A percentile compares a stretch with the other conserved stretches of the same genome.
Evolutionary conservation across 139 green algal genomes (phyloP).

Genomic region (Picochlorum sp.): DNA sequence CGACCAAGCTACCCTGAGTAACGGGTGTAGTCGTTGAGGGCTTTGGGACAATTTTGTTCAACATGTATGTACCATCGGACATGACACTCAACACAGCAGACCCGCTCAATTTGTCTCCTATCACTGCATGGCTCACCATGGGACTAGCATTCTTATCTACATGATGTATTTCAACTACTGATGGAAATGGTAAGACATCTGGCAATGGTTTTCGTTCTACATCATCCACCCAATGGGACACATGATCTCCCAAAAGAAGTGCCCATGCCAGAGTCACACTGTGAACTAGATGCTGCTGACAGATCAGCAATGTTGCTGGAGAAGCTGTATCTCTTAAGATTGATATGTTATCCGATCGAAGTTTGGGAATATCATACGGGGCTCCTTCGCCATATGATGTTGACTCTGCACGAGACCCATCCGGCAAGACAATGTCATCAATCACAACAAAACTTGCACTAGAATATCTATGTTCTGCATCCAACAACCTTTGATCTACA

Average conservation of each 20-base stretch:
- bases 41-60: background rate
- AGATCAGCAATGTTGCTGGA: background rate
- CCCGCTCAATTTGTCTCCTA: slow-evolving; percentile 27
- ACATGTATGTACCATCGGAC: slow-evolving; percentile 3
- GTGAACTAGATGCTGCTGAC: background rate
- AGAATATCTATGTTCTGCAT: background rate
- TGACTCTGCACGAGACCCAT: too few relatives aligned
- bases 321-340: too few relatives aligned
- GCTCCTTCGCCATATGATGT: too few relatives aligned
- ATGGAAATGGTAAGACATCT: slow-evolving; percentile 11
- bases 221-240: background rate
- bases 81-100: slow-evolving; percentile 18
- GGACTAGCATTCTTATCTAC: background rate
- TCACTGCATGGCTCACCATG: background rate
- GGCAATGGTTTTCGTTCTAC: background rate
- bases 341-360: too few relatives aligned
- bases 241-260: background rate
- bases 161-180: slow-evolving; percentile 3
- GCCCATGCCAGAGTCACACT: background rate
- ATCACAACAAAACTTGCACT: background rate
- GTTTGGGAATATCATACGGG: too few relatives aligned
- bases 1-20: too few relatives aligned
- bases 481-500: background rate
- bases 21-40: too few relatives aligned
- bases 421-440: background rate